Conservation (phyloP, 345 rosid species). For the Microcos paniculata region DNA sequence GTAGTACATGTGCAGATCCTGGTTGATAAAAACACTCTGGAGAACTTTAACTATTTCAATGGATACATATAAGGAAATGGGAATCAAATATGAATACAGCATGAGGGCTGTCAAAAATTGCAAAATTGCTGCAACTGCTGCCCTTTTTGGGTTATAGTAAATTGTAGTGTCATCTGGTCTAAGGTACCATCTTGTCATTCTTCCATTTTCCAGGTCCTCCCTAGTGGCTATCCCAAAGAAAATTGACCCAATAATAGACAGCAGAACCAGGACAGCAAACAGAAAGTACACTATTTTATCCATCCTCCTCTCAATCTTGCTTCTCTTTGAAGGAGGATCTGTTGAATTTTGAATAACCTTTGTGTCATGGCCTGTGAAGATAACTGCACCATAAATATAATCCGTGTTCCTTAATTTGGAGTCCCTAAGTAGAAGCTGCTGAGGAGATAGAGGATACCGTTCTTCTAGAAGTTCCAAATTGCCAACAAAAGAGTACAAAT, state of each 20-base stretch:
- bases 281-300: constrained; percentile 74
- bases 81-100: constrained; percentile 90
- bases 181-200: constrained; percentile 95
- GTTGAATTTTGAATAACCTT: constrained; percentile 95
- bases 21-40: constrained; percentile 89
- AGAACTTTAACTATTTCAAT: constrained; percentile 91
- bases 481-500: constrained; percentile 79
- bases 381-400: constrained; percentile 73
- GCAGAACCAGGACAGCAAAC: constrained; percentile 58
- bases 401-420: constrained; percentile 91
- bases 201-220: constrained; percentile 60
- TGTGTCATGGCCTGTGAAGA: constrained; percentile 89
- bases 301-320: constrained; percentile 82
- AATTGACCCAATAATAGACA: constrained; percentile 68
- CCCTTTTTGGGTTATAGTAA: constrained; percentile 63
- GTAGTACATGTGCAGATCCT: constrained; percentile 75
- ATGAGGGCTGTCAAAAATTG: constrained; percentile 85
- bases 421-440: constrained; percentile 90
- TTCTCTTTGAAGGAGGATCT: constrained; percentile 90
- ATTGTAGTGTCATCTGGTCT: constrained; percentile 72
- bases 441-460: constrained; percentile 70
- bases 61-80: constrained; percentile 89
- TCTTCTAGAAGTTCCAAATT: constrained; percentile 66
- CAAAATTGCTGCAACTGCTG: constrained; percentile 55
- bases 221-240: constrained; percentile 73